Evolutionary conservation across 2,329 filamentous ascomycete species (phyloP), one percentile per base, ranked within the genome.

Genomic region (Byssochlamys sp.): DNA sequence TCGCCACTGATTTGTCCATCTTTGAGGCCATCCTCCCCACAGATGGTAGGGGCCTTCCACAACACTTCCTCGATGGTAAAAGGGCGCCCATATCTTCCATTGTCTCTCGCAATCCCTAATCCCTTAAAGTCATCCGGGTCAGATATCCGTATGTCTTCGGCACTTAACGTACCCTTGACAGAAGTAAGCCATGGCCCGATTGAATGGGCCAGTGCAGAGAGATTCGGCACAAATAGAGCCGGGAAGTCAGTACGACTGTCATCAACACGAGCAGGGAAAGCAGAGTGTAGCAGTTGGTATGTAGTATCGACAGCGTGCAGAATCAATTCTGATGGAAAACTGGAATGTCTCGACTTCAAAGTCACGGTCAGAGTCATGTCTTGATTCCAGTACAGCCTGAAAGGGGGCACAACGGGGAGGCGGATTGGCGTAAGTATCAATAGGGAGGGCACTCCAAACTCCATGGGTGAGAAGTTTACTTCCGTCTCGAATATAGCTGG

Each of bases 371-470:
- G 59, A 4, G 59, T 64, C 25, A 57, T 65, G 4, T 59, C 54
- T 50, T 62, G 59, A 50, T 71, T 66, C 69, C 69, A 72, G 54
- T 65, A 70, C 7, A 72, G 39, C 10, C 62, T 58, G 58, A 71
- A 67, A 11, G 57, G 57, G 24, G 62, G 62, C 14, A 64, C 58
- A 48, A 55, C 63, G 6, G 68, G 67, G 12, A 67, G 55, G 26
- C 54, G 54, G 9, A 56, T 49, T 5, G 69, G 68, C 14, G 69
- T 58, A 14, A 70, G 54, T 57, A 70, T 58, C 5, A 62, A 24
- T 64, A 67, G 63, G n/a, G 59, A 52, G 11, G 60, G 55, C 33
- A 65, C 54, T 19, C 52, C 58, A 25, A 62, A 53, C 5, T 39
- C 11, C 52, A 55, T 53, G 29, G 59, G 53, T 12, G 52, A 52